Base-by-base conservation (phyloP, 495 filamentous ascomycete genomes). In the Rostrohypoxylon terebratum region DNA sequence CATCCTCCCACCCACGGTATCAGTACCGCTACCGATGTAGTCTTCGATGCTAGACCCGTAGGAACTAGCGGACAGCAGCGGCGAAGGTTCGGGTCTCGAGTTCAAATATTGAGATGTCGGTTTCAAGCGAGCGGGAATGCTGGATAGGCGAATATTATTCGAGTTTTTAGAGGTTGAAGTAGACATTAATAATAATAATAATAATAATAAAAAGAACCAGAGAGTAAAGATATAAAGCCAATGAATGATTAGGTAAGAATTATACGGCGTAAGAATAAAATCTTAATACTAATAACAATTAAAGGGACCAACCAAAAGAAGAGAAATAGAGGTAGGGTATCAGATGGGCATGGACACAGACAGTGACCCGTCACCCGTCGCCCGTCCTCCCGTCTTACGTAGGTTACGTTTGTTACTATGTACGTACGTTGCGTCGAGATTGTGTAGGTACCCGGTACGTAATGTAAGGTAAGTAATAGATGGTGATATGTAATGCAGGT, bases 11-110 rank as follows among this genome's bases (percentile, higher is more conserved):
- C 72, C 72, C 42, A 75, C 72, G 34, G 72, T 75, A 44, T 75
- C 72, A 59, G 72, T 75, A 2, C 72, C 72, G 59, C 72, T 75
- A 18, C 72, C 72, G 63, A 75, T 75, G 18, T 75, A 75, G 38
- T 75, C 68, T 44, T 75, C 72, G 16, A 75, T 42, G 47, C 68
- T 71, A 45, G 72, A 75, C 7, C 72, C 72, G 63, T 60, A 65
- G 53, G 72, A 75, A 67, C 72, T 75, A 23, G 72, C 72, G 3
- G 72, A 75, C 18, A 66, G 57, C 11, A 66, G 25, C 14, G 72
- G 72, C 9, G 72, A 71, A n/a, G 72, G 72, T 36, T 71, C 72
- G 36, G 64, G 45, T 42, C 14, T 71, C 4, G 72, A 75, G 31
- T 68, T 71, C 2, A 68, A 75, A 33, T 71, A 68, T 20, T 54